A percentile compares a stretch with the other conserved stretches of the same genome.
Evolutionary conservation across 1,139 yeast species (phyloP).

Genomic region (Yamadazyma dushanensis): DNA sequence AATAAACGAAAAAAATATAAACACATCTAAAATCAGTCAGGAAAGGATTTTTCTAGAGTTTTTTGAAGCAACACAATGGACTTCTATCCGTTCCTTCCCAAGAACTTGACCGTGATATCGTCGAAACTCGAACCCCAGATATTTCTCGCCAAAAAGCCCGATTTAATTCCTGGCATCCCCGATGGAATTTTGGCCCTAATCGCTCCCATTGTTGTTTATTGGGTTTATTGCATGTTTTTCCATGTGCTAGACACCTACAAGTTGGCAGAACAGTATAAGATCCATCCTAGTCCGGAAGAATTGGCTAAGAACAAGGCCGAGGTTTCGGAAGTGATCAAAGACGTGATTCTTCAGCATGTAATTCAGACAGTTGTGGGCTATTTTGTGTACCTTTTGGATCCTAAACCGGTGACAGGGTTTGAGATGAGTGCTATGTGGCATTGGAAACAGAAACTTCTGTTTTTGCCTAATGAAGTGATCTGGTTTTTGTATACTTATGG

Average conservation of each 20-base stretch:
- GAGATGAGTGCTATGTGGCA: constrained; percentile 72
- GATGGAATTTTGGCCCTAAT: constrained; percentile 75
- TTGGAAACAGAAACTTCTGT: constrained; percentile 34
- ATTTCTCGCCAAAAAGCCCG: constrained; percentile 26
- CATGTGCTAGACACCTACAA: constrained; percentile 72
- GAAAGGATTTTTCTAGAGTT: neutral
- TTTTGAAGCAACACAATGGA: constrained; percentile 4
- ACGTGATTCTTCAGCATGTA: constrained; percentile 80
- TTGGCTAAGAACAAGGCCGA: constrained; percentile 72
- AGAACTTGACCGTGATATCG: constrained; percentile 16
- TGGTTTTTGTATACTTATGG: constrained; percentile 60
- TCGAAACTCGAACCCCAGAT: constrained; percentile 15
- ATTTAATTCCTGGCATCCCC: constrained; percentile 56
- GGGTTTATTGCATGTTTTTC: constrained; percentile 75
- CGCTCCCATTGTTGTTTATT: constrained; percentile 79
- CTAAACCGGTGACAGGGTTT: constrained; percentile 66
- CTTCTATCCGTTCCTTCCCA: constrained; percentile 5
- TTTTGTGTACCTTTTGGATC: constrained; percentile 55
- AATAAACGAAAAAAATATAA: constrained; percentile 1
- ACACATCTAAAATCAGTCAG: constrained; percentile 2
- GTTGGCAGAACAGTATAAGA: constrained; percentile 78
- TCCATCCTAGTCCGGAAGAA: constrained; percentile 90
- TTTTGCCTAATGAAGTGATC: constrained; percentile 45
- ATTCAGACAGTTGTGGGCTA: constrained; percentile 76
- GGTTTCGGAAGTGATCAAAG: constrained; percentile 65